Conservation (phyloP, 163 green algal species). For the Chlorella variabilis region DNA sequence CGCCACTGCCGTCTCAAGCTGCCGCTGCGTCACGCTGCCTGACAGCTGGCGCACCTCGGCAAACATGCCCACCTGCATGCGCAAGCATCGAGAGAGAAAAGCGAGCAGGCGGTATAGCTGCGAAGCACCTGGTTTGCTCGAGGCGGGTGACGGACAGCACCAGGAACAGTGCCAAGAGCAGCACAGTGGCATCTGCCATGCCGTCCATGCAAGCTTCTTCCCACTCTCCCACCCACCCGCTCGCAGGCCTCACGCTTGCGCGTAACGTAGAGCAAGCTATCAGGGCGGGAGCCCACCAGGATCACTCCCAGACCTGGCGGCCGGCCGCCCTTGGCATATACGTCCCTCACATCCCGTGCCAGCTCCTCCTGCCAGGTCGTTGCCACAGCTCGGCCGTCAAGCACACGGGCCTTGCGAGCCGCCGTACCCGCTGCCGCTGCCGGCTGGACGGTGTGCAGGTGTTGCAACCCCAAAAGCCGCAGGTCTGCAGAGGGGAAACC, state of each 20-base stretch:
- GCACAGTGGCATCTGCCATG: too few relatives aligned
- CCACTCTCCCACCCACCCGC: conserved; percentile 43
- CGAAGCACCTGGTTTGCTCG: too few relatives aligned
- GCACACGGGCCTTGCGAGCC: conserved; percentile 31
- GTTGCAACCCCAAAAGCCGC: not conserved
- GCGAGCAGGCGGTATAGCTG: too few relatives aligned
- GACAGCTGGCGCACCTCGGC: conserved; percentile 33
- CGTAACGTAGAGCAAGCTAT: conserved; percentile 81
- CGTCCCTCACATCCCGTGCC: conserved; percentile 39
- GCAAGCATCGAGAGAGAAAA: too few relatives aligned
- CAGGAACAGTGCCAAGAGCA: too few relatives aligned
- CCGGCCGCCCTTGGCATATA: conserved; percentile 50
- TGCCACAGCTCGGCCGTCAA: conserved; percentile 67
- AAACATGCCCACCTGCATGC: conserved; percentile 35
- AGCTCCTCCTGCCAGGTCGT: conserved; percentile 68
- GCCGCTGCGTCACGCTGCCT: conserved; percentile 50
- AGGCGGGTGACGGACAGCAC: too few relatives aligned
- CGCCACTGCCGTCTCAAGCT: conserved; percentile 60
- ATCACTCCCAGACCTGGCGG: conserved; percentile 79
- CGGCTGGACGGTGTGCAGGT: not conserved
- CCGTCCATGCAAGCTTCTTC: too few relatives aligned
- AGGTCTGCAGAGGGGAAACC: too few relatives aligned
- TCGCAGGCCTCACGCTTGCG: conserved; percentile 81
- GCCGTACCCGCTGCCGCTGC: too few relatives aligned
- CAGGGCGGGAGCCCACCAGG: conserved; percentile 76